These are phyloP conservation scores for Clitopilus hobsonii DNA, from an alignment of 768 basidiomycete species.

Conservation along the genomic window DNA sequence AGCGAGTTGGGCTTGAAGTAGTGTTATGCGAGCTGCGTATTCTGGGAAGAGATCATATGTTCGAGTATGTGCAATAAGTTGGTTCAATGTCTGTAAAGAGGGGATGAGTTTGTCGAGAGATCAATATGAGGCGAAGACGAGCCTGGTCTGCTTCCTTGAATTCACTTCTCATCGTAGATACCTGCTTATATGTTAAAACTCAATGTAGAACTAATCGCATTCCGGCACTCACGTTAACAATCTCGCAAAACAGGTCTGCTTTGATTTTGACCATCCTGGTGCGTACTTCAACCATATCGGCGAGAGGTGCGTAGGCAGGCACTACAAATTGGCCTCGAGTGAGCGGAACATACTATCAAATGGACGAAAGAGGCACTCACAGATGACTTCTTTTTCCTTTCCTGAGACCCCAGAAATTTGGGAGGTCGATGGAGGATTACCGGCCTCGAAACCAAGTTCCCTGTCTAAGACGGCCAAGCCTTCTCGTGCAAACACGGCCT, in stretches of 20 bases:
- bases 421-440: conserved; percentile 31
- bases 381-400: background rate
- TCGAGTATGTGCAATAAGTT: conserved; percentile 59
- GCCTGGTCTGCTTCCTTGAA: conserved; percentile 61
- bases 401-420: background rate
- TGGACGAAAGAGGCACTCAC: background rate
- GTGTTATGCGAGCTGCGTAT: conserved; percentile 59
- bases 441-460: conserved; percentile 31
- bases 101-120: background rate
- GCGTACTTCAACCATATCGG: conserved; percentile 46
- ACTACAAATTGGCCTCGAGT: conserved; percentile 40
- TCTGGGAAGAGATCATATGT: conserved; percentile 47
- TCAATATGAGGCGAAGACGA: conserved; percentile 18
- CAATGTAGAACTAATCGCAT: background rate
- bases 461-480: conserved; percentile 49
- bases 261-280: conserved; percentile 53
- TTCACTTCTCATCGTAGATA: conserved; percentile 64
- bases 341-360: too few species aligned
- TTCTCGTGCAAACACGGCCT: conserved; percentile 63
- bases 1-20: conserved; percentile 70
- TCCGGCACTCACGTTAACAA: conserved; percentile 47
- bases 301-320: conserved; percentile 47
- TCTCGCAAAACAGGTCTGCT: conserved; percentile 68
- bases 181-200: conserved; percentile 29
- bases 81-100: conserved; percentile 30